Evolutionary conservation across 1,139 yeast species (phyloP), one percentile per base, ranked within the genome.

Genomic region (Geotrichum bryndzae): DNA sequence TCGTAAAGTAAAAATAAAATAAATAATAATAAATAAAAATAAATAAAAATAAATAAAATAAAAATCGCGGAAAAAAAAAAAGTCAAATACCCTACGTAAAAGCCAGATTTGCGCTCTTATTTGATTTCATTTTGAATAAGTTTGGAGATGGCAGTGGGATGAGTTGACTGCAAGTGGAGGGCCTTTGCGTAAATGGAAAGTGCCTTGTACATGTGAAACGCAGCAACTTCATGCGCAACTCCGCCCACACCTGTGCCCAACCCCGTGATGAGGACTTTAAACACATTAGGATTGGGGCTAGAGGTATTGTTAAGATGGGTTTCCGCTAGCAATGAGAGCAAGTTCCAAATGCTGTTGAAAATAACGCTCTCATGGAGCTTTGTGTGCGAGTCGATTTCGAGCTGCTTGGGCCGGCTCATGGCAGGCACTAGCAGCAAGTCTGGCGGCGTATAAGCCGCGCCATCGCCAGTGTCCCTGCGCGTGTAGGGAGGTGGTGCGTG

Each of bases 231-330:
- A 7, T 68, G 64, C 0, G 80, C 77, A 0, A 82, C 73, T 0
- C 77, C 78, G 0, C 82, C 85, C 63, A 74, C 79, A 1, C 85
- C 86, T 0, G 85, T 79, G 3, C 82, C 84, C 22, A 82, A 64
- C 0, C 84, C 85, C 0, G 85, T 79, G 2, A 82, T 62, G 8
- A 82, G 70, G n/a, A 82, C 59, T 0, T 74, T 71, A 54, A 73
- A 29, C 11, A 54, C 61, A 7, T 15, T 8, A 6, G 23, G 41
- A 22, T 45, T 33, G 15, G 27, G 22, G 5, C 31, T 27, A 23
- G 29, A 33, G 23, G 31, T 18, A 15, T 33, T 51, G 60, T 73
- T 72, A 51, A 69, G 66, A 35, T 65, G 61, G 11, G 70, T 66
- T 27, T 74, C 66, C 1, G 71, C 67, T 38, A 61, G 35, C 6